Evolutionary conservation across 116 monocot species (phyloP), one percentile per base, ranked within the genome.

Genomic region (Zostera marina): DNA sequence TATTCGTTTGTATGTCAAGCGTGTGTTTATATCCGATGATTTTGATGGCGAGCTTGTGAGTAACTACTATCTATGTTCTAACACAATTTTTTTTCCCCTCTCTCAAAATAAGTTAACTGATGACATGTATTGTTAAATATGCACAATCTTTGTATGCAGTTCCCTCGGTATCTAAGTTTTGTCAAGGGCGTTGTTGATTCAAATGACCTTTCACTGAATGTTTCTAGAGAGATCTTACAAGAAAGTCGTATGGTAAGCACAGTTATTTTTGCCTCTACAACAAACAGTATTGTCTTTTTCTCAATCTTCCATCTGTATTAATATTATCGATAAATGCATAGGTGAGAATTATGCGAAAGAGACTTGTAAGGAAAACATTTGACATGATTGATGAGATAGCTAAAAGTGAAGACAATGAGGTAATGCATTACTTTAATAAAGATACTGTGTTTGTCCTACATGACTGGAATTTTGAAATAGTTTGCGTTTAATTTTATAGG

Each of bases 171-270:
- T 57, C 68, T 88, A 65, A 96, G 96, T 70, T 96, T 96, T 70
- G 96, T 96, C 22, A 94, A 94, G 69, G 94, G 94, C 49, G 82
- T 94, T 0, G 94, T 94, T 22, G 94, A 94, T 71, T 94, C 94
- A 22, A 88, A 94, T 75, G 94, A 94, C 53, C 82, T 94, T 68
- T 82, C 94, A 64, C 85, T 94, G 14, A 94, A 94, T 69, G 94
- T 94, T 63, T 94, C 94, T 17, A 81, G 85, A 46, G 94, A 94
- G 52, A 94, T 93, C 23, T 85, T 91, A 58, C 91, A 91, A 85
- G 91, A 91, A 70, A 91, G 91, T 60, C 67, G 91, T 80, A 82
- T 91, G 62, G 91, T 91, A 79, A 85, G 91, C 66, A 47, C 9
- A 24, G 7, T 26, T n/a, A n/a, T 2, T n/a, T n/a, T n/a, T n/a